Evolutionary conservation across 352 stramenopile species (phyloP).

Genomic region (Phytophthora cactorum): DNA sequence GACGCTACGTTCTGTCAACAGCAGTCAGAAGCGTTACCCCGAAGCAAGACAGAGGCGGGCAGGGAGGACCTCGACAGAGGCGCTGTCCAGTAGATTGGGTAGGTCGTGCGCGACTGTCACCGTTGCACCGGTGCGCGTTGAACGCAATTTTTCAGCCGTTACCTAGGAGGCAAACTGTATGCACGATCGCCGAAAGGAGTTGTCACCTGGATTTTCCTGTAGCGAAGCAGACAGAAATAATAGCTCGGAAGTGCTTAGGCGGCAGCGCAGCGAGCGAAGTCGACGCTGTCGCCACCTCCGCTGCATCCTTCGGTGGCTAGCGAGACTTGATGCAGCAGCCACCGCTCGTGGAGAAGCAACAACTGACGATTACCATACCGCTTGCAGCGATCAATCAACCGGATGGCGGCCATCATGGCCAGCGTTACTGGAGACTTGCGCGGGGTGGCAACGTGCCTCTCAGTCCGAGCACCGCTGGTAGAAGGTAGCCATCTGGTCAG

Average conservation of each 20-base stretch:
- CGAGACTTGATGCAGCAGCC: no score
- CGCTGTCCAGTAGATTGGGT: conserved; percentile 1
- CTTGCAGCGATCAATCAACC: no score
- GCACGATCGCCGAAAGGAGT: conserved; percentile 33
- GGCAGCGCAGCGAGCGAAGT: not conserved
- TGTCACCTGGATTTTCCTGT: conserved; percentile 31
- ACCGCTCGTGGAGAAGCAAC: no score
- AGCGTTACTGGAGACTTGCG: no score
- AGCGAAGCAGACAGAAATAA: conserved; percentile 2
- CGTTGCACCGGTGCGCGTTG: conserved; percentile 2
- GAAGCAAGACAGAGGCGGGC: conserved; percentile 26
- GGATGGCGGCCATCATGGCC: no score
- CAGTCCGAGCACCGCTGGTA: no score
- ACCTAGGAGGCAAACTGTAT: conserved; percentile 11
- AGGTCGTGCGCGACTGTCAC: conserved; percentile 6
- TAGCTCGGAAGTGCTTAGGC: no score
- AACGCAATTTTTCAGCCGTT: conserved; percentile 31
- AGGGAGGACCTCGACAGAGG: conserved; percentile 26
- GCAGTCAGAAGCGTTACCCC: conserved; percentile 36
- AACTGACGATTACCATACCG: no score
- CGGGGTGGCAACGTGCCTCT: no score
- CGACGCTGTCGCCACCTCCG: not conserved
- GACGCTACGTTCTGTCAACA: conserved; percentile 42
- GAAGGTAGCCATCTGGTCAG: no score
- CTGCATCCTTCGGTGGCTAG: not conserved